Base-by-base conservation (phyloP, 2,329 filamentous ascomycete genomes). In the Aspergillus luchuensis region DNA sequence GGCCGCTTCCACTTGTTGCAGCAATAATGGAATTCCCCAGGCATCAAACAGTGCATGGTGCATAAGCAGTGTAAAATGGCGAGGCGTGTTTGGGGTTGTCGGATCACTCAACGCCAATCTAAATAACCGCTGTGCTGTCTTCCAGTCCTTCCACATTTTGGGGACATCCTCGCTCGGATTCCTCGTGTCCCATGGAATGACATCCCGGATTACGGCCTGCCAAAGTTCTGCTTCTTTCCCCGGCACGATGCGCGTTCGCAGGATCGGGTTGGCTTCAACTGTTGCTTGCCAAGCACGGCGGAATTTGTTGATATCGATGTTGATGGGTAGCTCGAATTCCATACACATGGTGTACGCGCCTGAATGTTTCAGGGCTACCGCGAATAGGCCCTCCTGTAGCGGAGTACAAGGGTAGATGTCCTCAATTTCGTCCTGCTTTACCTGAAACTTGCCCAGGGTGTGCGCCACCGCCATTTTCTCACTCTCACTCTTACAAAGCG, bases 321-420 rank as follows among this genome's bases (percentile, higher is more conserved):
- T 30, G 63, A 43, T n/a, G 60, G 65, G 41, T 64, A 68, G 36
- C 60, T 54, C 36, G 49, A 63, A 25, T 8, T 30, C 25, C 8
- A 54, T 21, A 5, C 43, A 21, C 25, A 30, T 47, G 5, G 51
- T 57, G 36, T 59, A 65, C 4, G 52, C 57, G 15, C 48, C 48
- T 17, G 48, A 21, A 5, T n/a, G 28, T 49, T 56, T 68, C 60
- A 21, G 65, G 63, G n/a, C 63, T 17, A 52, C 68, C 47, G 56
- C 67, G 59, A 69, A 53, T 28, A 72, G 69, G 5, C 68, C 67
- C 15, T 63, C 58, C 54, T 72, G 70, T 56, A 71, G 62, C 8
- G 69, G 63, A 48, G 68, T 71, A 33, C 64, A 69, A 25, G 67
- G 65, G 47, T 67, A 71, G 11, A 64, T 59, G 33, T 70, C 64